phyloP scores from a whole-genome alignment of 192 early-diverging fungal species.

The Haplosporangium gracile region DNA sequence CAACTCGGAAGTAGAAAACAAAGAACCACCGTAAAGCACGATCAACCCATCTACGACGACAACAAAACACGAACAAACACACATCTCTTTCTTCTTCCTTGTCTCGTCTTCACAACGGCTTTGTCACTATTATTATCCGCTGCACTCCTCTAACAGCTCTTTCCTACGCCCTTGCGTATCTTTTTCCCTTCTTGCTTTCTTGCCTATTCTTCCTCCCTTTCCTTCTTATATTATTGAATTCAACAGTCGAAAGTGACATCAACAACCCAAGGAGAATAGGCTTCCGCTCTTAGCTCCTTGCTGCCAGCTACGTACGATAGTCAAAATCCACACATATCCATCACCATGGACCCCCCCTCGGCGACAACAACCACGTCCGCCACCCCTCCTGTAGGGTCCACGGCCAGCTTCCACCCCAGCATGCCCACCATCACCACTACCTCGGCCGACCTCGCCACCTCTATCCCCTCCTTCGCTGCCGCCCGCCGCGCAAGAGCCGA shows the following conservation, averaged over 20 bases:
- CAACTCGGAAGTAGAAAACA: not conserved
- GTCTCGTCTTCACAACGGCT: not conserved
- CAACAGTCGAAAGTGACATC: constrained; percentile 5
- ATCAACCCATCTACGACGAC: not conserved
- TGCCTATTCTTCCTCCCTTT: not conserved
- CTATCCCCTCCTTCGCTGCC: constrained; percentile 50
- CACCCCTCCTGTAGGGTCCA: not conserved
- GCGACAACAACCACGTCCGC: not conserved
- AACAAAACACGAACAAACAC: not conserved
- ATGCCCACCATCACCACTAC: constrained; percentile 51
- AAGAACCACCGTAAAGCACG: not conserved
- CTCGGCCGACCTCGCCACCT: constrained; percentile 34
- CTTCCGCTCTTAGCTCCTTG: not conserved
- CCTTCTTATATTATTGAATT: not conserved
- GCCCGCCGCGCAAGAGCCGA: constrained; percentile 63
- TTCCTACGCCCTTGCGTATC: not conserved
- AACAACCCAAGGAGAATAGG: not conserved
- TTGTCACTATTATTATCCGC: too few relatives aligned
- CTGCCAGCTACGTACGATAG: not conserved
- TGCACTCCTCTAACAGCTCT: not conserved
- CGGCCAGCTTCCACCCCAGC: not conserved
- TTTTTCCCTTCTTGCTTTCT: not conserved
- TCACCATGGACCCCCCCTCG: constrained; percentile 13
- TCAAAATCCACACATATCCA: not conserved
- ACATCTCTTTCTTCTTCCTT: not conserved